Conservation (phyloP, 2,329 filamentous ascomycete species). For the Fusarium coffeatum region DNA sequence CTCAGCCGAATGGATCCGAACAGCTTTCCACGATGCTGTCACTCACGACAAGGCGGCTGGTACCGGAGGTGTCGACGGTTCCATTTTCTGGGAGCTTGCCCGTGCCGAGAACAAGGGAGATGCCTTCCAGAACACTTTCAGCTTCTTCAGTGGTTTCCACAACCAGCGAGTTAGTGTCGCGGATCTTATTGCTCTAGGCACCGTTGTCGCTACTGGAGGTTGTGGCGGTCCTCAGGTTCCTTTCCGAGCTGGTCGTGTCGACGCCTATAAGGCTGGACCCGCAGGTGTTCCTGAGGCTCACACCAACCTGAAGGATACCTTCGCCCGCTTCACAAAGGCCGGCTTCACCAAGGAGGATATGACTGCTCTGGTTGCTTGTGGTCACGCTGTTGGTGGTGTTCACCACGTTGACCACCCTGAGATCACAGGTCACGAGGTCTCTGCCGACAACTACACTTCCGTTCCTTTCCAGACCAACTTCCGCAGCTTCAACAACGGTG, state of each 20-base stretch:
- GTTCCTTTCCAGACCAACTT: slow-evolving; percentile 52
- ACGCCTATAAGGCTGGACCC: slow-evolving; percentile 47
- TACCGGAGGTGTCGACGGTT: slow-evolving; percentile 44
- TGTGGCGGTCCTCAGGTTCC: slow-evolving; percentile 49
- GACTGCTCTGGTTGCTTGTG: slow-evolving; percentile 53
- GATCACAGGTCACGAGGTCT: slow-evolving; percentile 45
- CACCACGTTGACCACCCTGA: slow-evolving; percentile 57
- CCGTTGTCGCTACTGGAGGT: slow-evolving; percentile 54
- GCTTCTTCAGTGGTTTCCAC: slow-evolving; percentile 48
- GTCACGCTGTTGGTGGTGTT: slow-evolving; percentile 56
- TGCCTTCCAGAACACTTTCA: slow-evolving; percentile 45
- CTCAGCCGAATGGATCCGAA: slow-evolving; percentile 45
- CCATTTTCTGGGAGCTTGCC: slow-evolving; percentile 43
- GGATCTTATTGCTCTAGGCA: slow-evolving; percentile 50
- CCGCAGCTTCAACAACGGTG: slow-evolving; percentile 56
- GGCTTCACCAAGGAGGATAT: slow-evolving; percentile 51
- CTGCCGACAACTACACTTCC: slow-evolving; percentile 45
- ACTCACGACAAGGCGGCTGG: slow-evolving; percentile 36
- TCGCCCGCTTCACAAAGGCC: slow-evolving; percentile 43
- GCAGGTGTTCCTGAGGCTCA: slow-evolving; percentile 49
- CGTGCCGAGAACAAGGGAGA: slow-evolving; percentile 39
- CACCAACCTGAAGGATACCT: slow-evolving; percentile 44
- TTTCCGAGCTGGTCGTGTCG: slow-evolving; percentile 48
- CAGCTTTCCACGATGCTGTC: slow-evolving; percentile 45
- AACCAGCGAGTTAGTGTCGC: slow-evolving; percentile 30